Percentiles rank a stretch among this genome's conserved stretches.
Conservation (phyloP, 2,329 filamentous ascomycete species). For the Clarireedia paspali region DNA sequence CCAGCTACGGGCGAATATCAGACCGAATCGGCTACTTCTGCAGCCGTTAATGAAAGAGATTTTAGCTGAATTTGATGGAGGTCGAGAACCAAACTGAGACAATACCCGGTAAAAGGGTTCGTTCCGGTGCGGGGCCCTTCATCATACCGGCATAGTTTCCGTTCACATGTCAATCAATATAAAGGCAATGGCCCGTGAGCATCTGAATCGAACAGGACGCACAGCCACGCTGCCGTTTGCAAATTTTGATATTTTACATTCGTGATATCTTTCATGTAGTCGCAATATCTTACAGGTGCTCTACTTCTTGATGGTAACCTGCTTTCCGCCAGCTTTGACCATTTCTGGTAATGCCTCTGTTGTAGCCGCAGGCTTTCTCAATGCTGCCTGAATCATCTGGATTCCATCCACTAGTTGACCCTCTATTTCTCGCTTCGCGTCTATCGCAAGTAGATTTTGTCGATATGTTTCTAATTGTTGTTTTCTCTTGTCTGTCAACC, state of each 20-base stretch:
- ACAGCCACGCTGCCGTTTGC: background rate
- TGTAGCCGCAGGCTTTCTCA: constrained; percentile 20
- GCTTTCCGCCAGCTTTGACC: constrained; percentile 15
- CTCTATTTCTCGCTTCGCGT: constrained; percentile 45
- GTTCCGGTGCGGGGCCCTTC: no score
- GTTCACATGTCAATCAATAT: no score
- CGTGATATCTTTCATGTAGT: constrained; percentile 1
- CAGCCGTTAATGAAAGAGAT: no score
- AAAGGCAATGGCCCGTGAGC: background rate
- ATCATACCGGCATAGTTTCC: no score
- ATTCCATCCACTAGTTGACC: constrained; percentile 54
- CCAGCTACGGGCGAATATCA: no score
- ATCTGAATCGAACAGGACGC: background rate
- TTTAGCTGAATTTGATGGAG: no score
- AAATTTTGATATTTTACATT: background rate
- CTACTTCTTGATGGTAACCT: constrained; percentile 21
- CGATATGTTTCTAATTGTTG: constrained; percentile 57
- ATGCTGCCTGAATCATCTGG: constrained; percentile 37
- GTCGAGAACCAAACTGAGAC: no score
- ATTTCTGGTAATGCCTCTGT: constrained; percentile 24
- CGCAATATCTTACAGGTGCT: constrained; percentile 19
- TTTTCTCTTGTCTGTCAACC: constrained; percentile 62
- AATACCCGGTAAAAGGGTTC: no score
- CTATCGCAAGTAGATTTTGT: constrained; percentile 41
- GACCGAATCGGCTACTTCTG: no score